Conservation (phyloP, 768 basidiomycete genomes). For the Tulasnella sp. region DNA sequence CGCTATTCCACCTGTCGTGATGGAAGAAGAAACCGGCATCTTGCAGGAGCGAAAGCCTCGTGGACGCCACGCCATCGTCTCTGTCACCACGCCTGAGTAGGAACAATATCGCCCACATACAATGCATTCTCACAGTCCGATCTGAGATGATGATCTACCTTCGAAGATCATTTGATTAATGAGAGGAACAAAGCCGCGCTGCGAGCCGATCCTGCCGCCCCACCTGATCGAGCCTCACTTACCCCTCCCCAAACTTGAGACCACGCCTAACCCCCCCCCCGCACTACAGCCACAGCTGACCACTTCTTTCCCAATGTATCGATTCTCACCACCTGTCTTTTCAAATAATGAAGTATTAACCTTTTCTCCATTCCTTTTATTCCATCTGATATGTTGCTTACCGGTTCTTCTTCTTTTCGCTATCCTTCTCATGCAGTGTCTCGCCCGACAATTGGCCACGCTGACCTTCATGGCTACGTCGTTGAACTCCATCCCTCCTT, state of each 20-base stretch:
- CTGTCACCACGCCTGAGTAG: not conserved
- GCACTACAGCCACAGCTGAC: too few species aligned
- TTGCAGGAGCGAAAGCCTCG: not conserved
- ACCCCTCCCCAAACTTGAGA: too few species aligned
- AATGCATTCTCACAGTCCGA: not conserved
- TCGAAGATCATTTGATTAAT: too few species aligned
- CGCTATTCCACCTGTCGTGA: not conserved
- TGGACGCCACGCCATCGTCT: not conserved
- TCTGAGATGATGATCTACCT: not conserved
- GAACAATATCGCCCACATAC: too few species aligned
- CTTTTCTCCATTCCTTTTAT: not conserved
- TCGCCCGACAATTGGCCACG: too few species aligned
- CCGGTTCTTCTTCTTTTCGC: not conserved
- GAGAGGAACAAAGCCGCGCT: too few species aligned
- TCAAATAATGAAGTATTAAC: too few species aligned
- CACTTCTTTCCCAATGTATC: too few species aligned
- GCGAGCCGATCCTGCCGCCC: too few species aligned
- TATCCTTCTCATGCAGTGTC: not conserved
- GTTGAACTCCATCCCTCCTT: not conserved
- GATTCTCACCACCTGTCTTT: too few species aligned
- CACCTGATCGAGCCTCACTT: too few species aligned
- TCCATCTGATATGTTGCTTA: not conserved
- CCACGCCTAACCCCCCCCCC: too few species aligned
- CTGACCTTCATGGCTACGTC: constrained; percentile 7
- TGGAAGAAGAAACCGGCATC: not conserved